phyloP scores from a whole-genome alignment of 73 alveolate genomes.

The Tetrahymena elliotti region DNA sequence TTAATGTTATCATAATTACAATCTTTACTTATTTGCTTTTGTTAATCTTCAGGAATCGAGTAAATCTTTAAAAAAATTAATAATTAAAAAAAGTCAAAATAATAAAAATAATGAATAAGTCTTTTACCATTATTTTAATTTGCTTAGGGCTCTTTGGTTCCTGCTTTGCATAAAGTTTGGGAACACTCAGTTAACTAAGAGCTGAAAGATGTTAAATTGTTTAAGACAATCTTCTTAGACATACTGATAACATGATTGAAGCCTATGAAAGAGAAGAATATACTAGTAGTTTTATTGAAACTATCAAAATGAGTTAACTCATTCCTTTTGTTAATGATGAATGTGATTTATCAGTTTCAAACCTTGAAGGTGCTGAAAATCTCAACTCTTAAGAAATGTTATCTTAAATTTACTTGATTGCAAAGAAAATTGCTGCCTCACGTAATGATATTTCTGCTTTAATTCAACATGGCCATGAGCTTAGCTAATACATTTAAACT shows the following conservation, averaged over 20 bases:
- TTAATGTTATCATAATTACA: not conserved
- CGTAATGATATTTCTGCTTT: not conserved
- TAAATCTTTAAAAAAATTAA: not conserved
- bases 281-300: not conserved
- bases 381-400: not conserved
- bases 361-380: not conserved
- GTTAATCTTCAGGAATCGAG: not conserved
- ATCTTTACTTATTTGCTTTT: not conserved
- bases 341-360: not conserved
- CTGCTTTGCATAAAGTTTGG: not conserved
- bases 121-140: not conserved
- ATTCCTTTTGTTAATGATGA: not conserved
- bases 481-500: not conserved
- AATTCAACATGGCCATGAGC: not conserved
- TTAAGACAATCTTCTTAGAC: not conserved
- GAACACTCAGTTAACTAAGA: not conserved
- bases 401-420: not conserved
- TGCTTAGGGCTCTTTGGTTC: not conserved
- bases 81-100: not conserved
- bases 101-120: not conserved
- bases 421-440: not conserved
- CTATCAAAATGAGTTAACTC: not conserved
- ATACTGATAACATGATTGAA: not conserved
- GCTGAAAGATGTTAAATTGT: not conserved
- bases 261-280: not conserved